Conservation (phyloP, 768 basidiomycete species). For the Trametes villosa region DNA sequence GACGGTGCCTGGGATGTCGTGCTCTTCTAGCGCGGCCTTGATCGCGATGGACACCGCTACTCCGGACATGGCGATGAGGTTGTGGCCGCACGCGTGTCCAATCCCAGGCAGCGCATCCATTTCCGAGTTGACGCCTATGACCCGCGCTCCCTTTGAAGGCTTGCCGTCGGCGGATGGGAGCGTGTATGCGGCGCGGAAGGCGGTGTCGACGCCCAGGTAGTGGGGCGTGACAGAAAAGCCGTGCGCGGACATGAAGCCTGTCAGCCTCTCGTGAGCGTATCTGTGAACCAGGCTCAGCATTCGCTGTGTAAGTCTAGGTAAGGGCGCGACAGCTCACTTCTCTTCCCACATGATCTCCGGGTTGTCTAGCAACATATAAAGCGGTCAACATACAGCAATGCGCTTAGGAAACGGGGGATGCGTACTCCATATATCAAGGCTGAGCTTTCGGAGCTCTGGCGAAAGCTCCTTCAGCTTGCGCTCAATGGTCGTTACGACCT, state of each 20-base stretch:
- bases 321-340: not conserved
- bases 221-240: constrained; percentile 74
- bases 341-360: constrained; percentile 26
- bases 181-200: constrained; percentile 76
- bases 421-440: constrained; percentile 74
- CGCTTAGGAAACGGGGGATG: not conserved
- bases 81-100: constrained; percentile 79
- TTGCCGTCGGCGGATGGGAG: constrained; percentile 53
- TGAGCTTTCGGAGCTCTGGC: constrained; percentile 60
- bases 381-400: not conserved
- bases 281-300: constrained; percentile 41
- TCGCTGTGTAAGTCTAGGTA: not conserved
- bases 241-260: constrained; percentile 65
- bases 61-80: constrained; percentile 80
- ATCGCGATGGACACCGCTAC: constrained; percentile 76
- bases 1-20: constrained; percentile 66
- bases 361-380: constrained; percentile 17
- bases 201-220: constrained; percentile 73
- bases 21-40: constrained; percentile 65
- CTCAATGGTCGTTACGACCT: constrained; percentile 59
- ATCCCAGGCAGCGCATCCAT: constrained; percentile 65
- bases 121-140: constrained; percentile 80
- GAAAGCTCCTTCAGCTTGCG: constrained; percentile 54
- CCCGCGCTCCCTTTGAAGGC: constrained; percentile 37
- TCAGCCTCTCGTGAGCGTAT: constrained; percentile 71